Conservation (phyloP, 257 asterid genomes). For the Ophiorrhiza pumila region DNA sequence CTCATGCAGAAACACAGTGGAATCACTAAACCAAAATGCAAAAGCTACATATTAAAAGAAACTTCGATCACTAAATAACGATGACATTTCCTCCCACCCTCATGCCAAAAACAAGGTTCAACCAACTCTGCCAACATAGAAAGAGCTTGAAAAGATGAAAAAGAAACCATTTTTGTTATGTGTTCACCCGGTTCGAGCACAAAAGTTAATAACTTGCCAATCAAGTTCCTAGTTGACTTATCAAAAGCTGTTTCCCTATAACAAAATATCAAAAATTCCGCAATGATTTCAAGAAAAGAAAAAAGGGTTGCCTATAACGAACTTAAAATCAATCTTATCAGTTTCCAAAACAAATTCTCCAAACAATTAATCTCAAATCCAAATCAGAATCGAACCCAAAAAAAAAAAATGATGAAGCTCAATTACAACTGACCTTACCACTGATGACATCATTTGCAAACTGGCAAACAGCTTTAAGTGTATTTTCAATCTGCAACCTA, state of each 20-base stretch:
- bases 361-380: background rate
- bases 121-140: background rate
- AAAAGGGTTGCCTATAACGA: background rate
- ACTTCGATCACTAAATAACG: background rate
- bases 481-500: conserved; percentile 60
- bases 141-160: background rate
- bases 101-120: background rate
- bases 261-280: background rate
- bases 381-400: background rate
- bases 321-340: background rate
- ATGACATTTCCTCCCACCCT: too few relatives aligned
- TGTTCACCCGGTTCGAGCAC: background rate
- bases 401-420: background rate
- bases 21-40: background rate
- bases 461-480: conserved; percentile 55
- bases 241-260: background rate
- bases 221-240: background rate
- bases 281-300: background rate
- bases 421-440: conserved; percentile 76
- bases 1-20: background rate
- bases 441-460: conserved; percentile 84
- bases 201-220: background rate
- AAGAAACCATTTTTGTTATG: background rate
- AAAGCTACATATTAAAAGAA: background rate
- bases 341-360: background rate